Conservation (phyloP, 1,284 basidiomycete genomes). For the Marasmius fiardii region DNA sequence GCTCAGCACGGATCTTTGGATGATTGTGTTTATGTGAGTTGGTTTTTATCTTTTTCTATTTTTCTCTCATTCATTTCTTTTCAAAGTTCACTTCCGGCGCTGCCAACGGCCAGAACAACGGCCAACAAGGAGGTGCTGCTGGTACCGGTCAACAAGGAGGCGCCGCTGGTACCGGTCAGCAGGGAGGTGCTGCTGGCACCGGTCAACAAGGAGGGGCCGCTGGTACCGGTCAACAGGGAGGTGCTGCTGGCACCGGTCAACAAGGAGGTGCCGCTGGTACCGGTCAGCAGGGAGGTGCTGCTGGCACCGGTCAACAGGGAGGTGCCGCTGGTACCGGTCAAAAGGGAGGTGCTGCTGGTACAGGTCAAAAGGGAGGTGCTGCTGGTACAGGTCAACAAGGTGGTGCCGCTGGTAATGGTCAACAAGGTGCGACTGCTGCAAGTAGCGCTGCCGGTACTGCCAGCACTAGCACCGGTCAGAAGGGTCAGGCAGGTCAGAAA, state of each 20-base stretch:
- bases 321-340: no score
- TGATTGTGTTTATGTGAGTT: constrained; percentile 42
- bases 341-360: background rate
- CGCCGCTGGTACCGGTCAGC: background rate
- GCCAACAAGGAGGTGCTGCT: background rate
- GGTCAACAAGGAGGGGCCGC: background rate
- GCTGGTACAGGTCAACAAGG: background rate
- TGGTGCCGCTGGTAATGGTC: no score
- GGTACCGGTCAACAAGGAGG: no score
- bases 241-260: no score
- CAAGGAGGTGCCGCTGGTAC: background rate
- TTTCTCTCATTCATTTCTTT: background rate
- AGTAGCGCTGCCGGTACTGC: background rate
- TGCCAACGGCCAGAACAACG: background rate
- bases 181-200: background rate
- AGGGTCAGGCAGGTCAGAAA: no score
- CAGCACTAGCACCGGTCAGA: no score
- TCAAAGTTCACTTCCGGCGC: background rate
- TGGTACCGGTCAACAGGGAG: no score
- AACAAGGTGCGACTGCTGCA: no score
- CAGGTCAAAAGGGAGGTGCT: background rate
- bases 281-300: background rate
- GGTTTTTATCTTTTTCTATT: constrained; percentile 11
- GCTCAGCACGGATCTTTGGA: constrained; percentile 38
- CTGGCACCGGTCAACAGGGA: background rate